phyloP scores from a whole-genome alignment of 208 protist species.

The Lotmaria passim region DNA sequence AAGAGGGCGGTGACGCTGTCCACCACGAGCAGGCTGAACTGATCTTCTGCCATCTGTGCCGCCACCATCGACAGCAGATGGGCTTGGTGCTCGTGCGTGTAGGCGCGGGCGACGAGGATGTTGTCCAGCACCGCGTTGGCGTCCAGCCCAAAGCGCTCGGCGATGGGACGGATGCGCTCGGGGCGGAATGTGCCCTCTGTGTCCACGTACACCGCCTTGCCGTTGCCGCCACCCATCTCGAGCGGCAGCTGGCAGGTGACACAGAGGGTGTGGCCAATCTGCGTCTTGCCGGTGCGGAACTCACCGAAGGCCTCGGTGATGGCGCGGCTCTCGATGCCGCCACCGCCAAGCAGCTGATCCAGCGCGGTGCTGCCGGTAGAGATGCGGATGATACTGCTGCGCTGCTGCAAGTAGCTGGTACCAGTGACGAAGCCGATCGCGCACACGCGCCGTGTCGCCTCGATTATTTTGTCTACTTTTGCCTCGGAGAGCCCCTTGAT shows the following conservation, averaged over 20 bases:
- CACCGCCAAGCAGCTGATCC: conserved; percentile 94
- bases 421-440: conserved; percentile 91
- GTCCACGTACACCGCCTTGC: conserved; percentile 97
- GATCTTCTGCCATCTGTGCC: conserved; percentile 93
- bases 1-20: conserved; percentile 99
- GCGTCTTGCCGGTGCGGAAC: conserved; percentile 99
- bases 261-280: conserved; percentile 98
- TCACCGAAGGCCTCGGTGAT: conserved; percentile 99
- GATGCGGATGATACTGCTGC: conserved; percentile 88
- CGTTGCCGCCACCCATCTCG: conserved; percentile 92
- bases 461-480: conserved; percentile 98
- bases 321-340: conserved; percentile 96
- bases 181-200: conserved; percentile 99
- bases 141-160: conserved; percentile 96
- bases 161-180: conserved; percentile 97
- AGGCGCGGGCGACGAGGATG: conserved; percentile 97
- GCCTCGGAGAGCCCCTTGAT: conserved; percentile 98
- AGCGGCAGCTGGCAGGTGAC: conserved; percentile 96
- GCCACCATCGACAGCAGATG: conserved; percentile 92
- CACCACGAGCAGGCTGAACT: conserved; percentile 95
- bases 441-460: conserved; percentile 92
- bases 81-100: conserved; percentile 96
- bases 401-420: conserved; percentile 84
- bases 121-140: conserved; percentile 94
- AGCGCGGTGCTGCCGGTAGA: conserved; percentile 95